Conservation (phyloP, 73 alveolate species). For the Paramecium biaurelia region DNA sequence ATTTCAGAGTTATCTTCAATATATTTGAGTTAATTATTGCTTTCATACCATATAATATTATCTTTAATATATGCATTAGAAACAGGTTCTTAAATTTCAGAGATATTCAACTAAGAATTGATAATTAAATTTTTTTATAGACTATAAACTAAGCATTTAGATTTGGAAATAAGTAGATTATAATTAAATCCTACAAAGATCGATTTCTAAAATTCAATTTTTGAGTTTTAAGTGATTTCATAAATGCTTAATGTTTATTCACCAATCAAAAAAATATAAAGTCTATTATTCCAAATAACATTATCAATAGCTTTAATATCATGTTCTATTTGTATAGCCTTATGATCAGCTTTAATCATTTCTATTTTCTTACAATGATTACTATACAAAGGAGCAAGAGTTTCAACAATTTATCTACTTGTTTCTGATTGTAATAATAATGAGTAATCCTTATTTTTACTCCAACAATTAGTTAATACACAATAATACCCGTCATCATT, state of each 20-base stretch:
- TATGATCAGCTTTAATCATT: background rate
- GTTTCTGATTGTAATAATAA: background rate
- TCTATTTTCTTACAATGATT: background rate
- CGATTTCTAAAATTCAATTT: background rate
- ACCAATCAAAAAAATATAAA: background rate
- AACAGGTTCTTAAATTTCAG: background rate
- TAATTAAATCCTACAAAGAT: background rate
- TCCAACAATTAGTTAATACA: slow-evolving; percentile 42
- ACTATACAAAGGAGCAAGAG: slow-evolving; percentile 21
- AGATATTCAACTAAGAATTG: background rate
- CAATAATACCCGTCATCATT: slow-evolving; percentile 42
- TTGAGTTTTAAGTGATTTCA: background rate
- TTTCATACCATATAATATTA: background rate
- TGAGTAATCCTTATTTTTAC: background rate
- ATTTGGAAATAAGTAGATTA: background rate
- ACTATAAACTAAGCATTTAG: background rate
- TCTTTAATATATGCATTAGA: background rate
- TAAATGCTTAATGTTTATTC: background rate
- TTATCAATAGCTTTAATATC: background rate
- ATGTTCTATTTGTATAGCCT: background rate
- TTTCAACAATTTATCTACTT: slow-evolving; percentile 16
- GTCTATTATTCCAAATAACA: background rate
- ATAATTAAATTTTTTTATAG: background rate
- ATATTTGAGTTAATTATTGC: background rate
- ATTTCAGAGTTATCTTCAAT: background rate